Percentiles rank a stretch among this genome's conserved stretches.
Conservation (phyloP, 805 yeast genomes). For the Suhomyces kilbournensis region DNA sequence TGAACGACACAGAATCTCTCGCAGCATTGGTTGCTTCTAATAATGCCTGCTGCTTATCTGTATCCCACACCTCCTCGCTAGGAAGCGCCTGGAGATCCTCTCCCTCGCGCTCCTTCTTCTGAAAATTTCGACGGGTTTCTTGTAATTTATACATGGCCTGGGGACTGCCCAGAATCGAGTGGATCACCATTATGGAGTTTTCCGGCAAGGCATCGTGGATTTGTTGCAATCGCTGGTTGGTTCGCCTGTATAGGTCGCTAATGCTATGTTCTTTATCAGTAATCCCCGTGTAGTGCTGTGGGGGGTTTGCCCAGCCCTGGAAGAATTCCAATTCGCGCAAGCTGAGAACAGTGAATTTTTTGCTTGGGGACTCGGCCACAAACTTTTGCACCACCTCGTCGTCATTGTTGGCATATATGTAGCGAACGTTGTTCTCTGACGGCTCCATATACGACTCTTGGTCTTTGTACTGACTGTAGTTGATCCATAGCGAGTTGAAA, state of each 20-base stretch:
- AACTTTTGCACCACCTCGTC: slow-evolving; percentile 52
- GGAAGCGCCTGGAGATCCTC: slow-evolving; percentile 41
- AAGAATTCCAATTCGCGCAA: slow-evolving; percentile 58
- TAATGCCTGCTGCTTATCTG: slow-evolving; percentile 46
- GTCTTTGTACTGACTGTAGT: slow-evolving; percentile 20
- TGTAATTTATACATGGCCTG: slow-evolving; percentile 47
- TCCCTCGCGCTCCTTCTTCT: slow-evolving; percentile 39
- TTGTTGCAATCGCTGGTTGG: slow-evolving; percentile 45
- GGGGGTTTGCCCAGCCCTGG: slow-evolving; percentile 22
- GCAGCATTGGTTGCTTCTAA: slow-evolving; percentile 49
- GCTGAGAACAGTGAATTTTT: slow-evolving; percentile 49
- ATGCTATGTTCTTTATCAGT: slow-evolving; percentile 7
- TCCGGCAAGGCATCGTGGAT: slow-evolving; percentile 55
- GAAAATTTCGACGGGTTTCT: slow-evolving; percentile 39
- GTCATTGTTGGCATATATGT: slow-evolving; percentile 53
- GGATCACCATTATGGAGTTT: slow-evolving; percentile 57
- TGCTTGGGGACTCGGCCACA: slow-evolving; percentile 34
- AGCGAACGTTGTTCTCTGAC: slow-evolving; percentile 13
- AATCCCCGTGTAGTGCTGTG: slow-evolving; percentile 21
- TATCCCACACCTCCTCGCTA: slow-evolving; percentile 48
- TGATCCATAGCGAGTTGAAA: slow-evolving; percentile 20
- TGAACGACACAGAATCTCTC: slow-evolving; percentile 56
- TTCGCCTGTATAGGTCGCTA: slow-evolving; percentile 19
- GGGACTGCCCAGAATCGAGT: slow-evolving; percentile 64
- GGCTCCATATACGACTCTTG: slow-evolving; percentile 16